Evolutionary conservation across 1,284 basidiomycete species (phyloP).

Genomic region (Meripilus lineatus): DNA sequence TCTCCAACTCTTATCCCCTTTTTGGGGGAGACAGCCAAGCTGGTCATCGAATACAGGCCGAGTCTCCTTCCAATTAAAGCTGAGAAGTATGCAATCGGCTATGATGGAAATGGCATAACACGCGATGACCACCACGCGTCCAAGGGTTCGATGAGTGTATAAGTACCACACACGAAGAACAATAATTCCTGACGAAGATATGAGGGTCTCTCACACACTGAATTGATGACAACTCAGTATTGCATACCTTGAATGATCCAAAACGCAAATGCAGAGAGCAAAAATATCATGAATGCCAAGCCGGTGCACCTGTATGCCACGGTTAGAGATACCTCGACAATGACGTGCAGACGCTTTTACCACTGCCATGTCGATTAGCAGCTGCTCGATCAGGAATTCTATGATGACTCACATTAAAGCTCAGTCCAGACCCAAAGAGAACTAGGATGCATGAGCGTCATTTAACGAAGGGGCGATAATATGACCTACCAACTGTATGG

Average conservation of each 20-base stretch:
- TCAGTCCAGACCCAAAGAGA: too few species aligned
- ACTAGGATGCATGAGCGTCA: background rate
- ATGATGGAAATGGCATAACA: slow-evolving; percentile 12
- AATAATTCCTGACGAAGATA: slow-evolving; percentile 24
- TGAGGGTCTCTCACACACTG: background rate
- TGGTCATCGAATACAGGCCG: too few species aligned
- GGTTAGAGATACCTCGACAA: background rate
- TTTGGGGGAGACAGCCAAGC: slow-evolving; percentile 18
- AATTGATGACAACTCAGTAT: too few species aligned
- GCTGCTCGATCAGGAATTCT: too few species aligned
- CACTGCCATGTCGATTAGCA: too few species aligned
- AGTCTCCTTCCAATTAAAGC: slow-evolving; percentile 14
- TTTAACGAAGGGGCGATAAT: background rate
- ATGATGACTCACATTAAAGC: too few species aligned
- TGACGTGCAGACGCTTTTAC: too few species aligned
- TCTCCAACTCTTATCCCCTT: slow-evolving; percentile 17
- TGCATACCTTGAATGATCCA: slow-evolving; percentile 23
- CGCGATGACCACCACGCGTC: slow-evolving; percentile 13
- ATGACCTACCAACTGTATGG: background rate
- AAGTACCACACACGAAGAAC: slow-evolving; percentile 26
- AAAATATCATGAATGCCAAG: slow-evolving; percentile 8
- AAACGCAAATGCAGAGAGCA: slow-evolving; percentile 6
- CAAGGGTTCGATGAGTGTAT: slow-evolving; percentile 16
- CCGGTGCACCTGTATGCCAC: slow-evolving; percentile 14
- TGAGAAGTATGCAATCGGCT: slow-evolving; percentile 9